These are phyloP conservation scores for Dipodascus albidus DNA, from an alignment of 805 yeast species.

Conservation along the genomic window DNA sequence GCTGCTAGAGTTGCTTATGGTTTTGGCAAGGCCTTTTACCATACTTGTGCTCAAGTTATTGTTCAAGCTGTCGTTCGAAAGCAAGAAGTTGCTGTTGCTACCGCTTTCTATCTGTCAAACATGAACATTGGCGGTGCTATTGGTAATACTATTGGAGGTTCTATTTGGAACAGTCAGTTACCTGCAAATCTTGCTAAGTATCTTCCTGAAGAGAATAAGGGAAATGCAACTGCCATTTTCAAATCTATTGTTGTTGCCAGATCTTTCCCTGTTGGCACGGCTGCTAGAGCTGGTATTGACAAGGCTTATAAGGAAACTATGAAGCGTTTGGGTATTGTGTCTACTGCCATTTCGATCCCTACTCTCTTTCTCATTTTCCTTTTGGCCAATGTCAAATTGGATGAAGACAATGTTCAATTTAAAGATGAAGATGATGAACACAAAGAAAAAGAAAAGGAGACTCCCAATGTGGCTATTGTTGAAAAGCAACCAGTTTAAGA, in stretches of 20 bases:
- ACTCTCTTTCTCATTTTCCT: background rate
- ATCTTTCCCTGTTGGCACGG: background rate
- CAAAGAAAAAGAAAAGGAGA: too few species aligned
- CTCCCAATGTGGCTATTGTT: too few species aligned
- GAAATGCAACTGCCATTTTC: conserved; percentile 8
- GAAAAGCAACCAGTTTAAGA: too few species aligned
- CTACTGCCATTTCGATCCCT: background rate
- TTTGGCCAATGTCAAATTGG: background rate
- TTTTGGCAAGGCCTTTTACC: conserved; percentile 53
- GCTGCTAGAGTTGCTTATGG: conserved; percentile 49
- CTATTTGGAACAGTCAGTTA: conserved; percentile 40
- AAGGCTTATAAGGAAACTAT: background rate
- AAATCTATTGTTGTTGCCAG: background rate
- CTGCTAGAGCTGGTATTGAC: background rate
- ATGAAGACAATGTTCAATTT: too few species aligned
- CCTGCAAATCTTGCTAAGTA: conserved; percentile 16
- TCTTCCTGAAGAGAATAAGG: conserved; percentile 20
- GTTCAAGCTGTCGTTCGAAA: conserved; percentile 42
- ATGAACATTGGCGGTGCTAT: conserved; percentile 47
- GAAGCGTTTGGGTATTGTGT: background rate
- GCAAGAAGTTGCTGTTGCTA: conserved; percentile 44
- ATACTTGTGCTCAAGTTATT: conserved; percentile 44
- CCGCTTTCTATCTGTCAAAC: conserved; percentile 37
- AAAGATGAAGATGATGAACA: too few species aligned
- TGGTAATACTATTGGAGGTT: conserved; percentile 48